Conservation (phyloP, 768 basidiomycete species). For the Stropharia rugosoannulata region DNA sequence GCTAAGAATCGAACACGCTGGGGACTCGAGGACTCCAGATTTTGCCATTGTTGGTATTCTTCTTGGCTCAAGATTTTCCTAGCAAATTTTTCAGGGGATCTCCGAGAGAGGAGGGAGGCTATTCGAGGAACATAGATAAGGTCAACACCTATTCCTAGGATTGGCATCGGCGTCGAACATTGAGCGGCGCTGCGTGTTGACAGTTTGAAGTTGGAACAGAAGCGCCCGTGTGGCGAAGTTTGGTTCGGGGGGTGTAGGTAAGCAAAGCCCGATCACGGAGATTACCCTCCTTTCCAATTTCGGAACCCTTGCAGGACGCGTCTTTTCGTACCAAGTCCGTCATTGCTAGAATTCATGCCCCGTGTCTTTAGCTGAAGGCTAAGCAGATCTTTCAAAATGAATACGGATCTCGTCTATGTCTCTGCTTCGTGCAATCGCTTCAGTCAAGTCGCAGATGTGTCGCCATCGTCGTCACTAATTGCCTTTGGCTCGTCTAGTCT, state of each 20-base stretch:
- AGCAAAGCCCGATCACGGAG: slow-evolving; percentile 14
- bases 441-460: slow-evolving; percentile 47
- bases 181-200: background rate
- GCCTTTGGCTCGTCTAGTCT: slow-evolving; percentile 48
- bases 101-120: slow-evolving; percentile 47
- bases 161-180: slow-evolving; percentile 39
- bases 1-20: slow-evolving; percentile 54
- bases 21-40: slow-evolving; percentile 22
- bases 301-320: background rate
- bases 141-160: slow-evolving; percentile 79
- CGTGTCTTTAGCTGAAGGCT: background rate
- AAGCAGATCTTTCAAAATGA: slow-evolving; percentile 3
- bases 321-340: background rate
- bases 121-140: slow-evolving; percentile 71
- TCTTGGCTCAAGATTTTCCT: slow-evolving; percentile 62
- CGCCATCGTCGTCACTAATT: slow-evolving; percentile 35
- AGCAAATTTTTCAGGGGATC: slow-evolving; percentile 47
- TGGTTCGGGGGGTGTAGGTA: slow-evolving; percentile 12
- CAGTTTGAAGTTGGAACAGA: background rate
- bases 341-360: background rate
- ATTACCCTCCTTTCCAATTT: slow-evolving; percentile 3
- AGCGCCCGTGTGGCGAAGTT: background rate
- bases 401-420: slow-evolving; percentile 35
- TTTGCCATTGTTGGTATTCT: slow-evolving; percentile 38
- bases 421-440: slow-evolving; percentile 49